phyloP scores from a whole-genome alignment of 2,329 filamentous ascomycete species.

The Trichoderma pleuroti region DNA sequence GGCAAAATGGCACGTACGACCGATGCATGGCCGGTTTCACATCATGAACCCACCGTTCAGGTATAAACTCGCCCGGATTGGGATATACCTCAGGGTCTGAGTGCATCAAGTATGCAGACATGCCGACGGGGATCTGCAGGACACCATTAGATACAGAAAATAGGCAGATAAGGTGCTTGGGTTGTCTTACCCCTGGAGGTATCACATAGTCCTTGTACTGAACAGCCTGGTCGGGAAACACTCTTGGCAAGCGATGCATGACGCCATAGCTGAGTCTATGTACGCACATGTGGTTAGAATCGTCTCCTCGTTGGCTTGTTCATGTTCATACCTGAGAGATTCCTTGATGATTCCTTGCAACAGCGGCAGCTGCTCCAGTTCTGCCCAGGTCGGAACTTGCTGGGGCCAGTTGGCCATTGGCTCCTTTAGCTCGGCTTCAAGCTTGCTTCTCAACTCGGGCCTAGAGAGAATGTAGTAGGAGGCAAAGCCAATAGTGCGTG shows the following conservation, averaged over 20 bases:
- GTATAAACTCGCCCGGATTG: neutral
- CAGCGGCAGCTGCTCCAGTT: neutral
- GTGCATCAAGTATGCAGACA: neutral
- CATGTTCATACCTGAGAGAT: neutral
- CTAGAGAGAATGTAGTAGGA: slow-evolving; percentile 1
- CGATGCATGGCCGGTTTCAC: neutral
- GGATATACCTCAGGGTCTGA: neutral
- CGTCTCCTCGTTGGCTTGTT: neutral
- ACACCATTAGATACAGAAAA: neutral
- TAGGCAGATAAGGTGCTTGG: neutral
- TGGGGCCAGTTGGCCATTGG: neutral
- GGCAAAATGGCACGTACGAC: neutral
- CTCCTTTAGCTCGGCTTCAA: neutral
- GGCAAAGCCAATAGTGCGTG: neutral
- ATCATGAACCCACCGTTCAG: neutral
- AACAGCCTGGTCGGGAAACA: neutral
- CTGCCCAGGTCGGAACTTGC: neutral
- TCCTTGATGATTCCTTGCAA: slow-evolving; percentile 1
- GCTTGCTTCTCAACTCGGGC: neutral
- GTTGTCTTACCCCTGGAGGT: neutral
- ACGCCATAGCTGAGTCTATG: slow-evolving; percentile 3
- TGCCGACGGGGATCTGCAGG: neutral
- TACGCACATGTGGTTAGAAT: neutral
- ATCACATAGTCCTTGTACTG: neutral
- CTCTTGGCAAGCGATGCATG: slow-evolving; percentile 2